These are phyloP conservation scores for Dioszegia hungarica DNA, from an alignment of 768 basidiomycete species.

Conservation along the genomic window DNA sequence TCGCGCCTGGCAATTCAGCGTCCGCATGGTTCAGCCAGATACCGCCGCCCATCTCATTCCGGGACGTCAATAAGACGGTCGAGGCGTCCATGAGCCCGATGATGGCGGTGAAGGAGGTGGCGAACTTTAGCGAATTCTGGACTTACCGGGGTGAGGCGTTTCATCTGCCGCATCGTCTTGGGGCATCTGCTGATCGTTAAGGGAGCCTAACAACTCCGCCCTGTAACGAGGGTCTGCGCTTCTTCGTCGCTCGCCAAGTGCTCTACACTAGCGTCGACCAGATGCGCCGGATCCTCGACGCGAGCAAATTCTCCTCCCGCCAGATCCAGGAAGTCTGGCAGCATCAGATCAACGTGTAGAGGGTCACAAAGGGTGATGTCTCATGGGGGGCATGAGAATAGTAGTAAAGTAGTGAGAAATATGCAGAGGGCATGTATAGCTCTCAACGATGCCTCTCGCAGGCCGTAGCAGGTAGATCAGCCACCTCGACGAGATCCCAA, in stretches of 20 bases:
- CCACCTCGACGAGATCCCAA: no score
- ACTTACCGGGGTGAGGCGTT: conserved; percentile 18
- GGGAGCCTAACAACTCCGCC: conserved; percentile 21
- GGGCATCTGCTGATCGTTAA: not conserved
- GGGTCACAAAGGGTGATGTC: not conserved
- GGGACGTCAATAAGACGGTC: conserved; percentile 9
- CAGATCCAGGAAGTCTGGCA: conserved; percentile 22
- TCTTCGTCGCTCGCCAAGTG: conserved; percentile 27
- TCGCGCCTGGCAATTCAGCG: conserved; percentile 14
- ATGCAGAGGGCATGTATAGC: no score
- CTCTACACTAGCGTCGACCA: conserved; percentile 17
- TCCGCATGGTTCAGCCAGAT: conserved; percentile 14
- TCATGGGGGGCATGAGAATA: no score
- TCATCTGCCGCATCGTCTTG: not conserved
- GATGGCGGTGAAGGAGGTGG: conserved; percentile 11
- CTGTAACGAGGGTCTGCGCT: conserved; percentile 26
- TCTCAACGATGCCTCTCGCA: no score
- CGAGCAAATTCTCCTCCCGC: conserved; percentile 18
- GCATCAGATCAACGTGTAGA: conserved; percentile 26
- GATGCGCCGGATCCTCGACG: conserved; percentile 17
- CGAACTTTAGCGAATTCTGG: conserved; percentile 19
- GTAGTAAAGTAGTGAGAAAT: no score
- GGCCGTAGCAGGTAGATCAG: no score
- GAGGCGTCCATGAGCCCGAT: conserved; percentile 1
- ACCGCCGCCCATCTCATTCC: conserved; percentile 10